These are phyloP conservation scores for Heritiera littoralis DNA, from an alignment of 345 rosid genomes.

Conservation along the genomic window DNA sequence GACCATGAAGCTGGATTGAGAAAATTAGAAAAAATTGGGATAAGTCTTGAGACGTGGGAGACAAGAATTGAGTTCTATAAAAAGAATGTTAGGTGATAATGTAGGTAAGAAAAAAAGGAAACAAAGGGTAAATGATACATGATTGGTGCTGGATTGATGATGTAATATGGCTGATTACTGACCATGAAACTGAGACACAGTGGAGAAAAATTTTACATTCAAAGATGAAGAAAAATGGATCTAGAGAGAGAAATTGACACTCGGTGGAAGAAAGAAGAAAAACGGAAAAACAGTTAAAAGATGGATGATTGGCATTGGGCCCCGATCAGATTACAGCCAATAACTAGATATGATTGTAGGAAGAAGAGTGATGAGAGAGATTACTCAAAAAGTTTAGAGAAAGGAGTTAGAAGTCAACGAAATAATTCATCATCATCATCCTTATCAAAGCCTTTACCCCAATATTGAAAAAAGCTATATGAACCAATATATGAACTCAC, in stretches of 20 bases:
- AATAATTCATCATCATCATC: no score
- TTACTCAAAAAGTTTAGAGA: no score
- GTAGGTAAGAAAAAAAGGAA: not conserved
- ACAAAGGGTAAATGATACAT: not conserved
- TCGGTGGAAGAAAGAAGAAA: not conserved
- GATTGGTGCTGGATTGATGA: not conserved
- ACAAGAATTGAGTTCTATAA: not conserved
- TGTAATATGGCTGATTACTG: not conserved
- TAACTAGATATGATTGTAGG: no score
- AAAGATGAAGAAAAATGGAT: not conserved
- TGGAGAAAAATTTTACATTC: not conserved
- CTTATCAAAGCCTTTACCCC: no score
- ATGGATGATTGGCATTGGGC: not conserved
- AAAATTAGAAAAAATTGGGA: not conserved
- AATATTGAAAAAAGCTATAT: no score
- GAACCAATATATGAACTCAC: no score
- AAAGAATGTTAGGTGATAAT: not conserved
- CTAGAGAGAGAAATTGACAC: no score
- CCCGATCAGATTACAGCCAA: not conserved
- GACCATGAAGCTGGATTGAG: not conserved
- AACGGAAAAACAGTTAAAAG: not conserved
- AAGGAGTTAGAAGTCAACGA: not conserved
- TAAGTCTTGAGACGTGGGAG: not conserved
- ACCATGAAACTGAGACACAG: not conserved
- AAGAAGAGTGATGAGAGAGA: not conserved